These are phyloP conservation scores for Prototheca cutis DNA, from an alignment of 163 green algal genomes.

Conservation along the genomic window DNA sequence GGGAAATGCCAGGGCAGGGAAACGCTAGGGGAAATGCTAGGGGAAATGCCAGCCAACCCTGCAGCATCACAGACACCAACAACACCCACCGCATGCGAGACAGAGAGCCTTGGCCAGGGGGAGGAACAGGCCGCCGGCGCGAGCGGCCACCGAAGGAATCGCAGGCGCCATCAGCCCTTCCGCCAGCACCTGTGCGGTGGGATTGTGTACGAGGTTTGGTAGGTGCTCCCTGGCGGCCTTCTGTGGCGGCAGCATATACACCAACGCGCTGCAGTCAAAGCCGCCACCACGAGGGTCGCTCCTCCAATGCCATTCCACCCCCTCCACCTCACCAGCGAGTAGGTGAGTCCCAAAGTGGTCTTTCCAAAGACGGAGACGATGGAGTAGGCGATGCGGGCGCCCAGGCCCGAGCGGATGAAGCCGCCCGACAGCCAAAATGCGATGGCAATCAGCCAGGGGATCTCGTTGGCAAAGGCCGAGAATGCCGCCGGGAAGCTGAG, in stretches of 20 bases:
- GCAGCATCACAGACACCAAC: slow-evolving; percentile 2
- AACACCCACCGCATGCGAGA: slow-evolving; percentile 69
- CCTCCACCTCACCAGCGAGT: slow-evolving; percentile 55
- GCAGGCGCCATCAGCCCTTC: slow-evolving; percentile 93
- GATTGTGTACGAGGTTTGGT: neutral
- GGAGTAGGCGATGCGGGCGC: slow-evolving; percentile 91
- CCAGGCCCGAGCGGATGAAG: slow-evolving; percentile 98
- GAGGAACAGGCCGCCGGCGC: slow-evolving; percentile 92
- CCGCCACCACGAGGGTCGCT: too few relatives aligned
- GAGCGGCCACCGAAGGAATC: slow-evolving; percentile 85
- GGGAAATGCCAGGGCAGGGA: too few relatives aligned
- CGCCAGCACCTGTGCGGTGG: slow-evolving; percentile 52
- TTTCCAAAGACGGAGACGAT: slow-evolving; percentile 91
- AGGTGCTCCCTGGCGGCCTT: too few relatives aligned
- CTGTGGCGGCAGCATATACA: too few relatives aligned
- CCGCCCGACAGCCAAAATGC: slow-evolving; percentile 95
- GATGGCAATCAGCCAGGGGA: slow-evolving; percentile 93
- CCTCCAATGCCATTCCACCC: neutral
- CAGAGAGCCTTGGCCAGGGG: slow-evolving; percentile 93
- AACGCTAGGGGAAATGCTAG: too few relatives aligned
- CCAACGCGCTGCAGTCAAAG: too few relatives aligned
- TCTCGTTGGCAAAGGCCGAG: slow-evolving; percentile 88
- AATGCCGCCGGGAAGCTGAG: slow-evolving; percentile 96
- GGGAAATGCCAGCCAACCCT: neutral
- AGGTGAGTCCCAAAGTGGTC: slow-evolving; percentile 94